Conservation (phyloP, 192 early-diverging fungal species). For the Entophlyctis luteolus region DNA sequence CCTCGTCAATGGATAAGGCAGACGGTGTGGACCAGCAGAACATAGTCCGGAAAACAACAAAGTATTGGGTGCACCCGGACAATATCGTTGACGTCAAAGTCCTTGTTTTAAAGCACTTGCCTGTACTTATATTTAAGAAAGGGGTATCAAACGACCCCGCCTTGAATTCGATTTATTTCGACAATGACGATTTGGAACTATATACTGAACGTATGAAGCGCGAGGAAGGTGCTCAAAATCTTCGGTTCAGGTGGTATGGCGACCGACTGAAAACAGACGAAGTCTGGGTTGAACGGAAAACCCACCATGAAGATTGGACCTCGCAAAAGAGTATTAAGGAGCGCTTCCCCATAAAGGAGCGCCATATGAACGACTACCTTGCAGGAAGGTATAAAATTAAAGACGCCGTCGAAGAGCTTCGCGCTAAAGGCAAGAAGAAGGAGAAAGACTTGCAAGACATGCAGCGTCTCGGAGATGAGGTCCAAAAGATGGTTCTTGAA, state of each 20-base stretch:
- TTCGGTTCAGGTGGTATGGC: constrained; percentile 90
- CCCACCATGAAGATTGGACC: constrained; percentile 88
- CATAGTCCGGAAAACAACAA: constrained; percentile 77
- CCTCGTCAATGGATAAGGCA: constrained; percentile 19
- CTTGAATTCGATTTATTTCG: constrained; percentile 84
- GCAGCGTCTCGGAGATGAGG: constrained; percentile 65
- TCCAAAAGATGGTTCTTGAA: constrained; percentile 64
- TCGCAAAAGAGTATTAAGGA: constrained; percentile 79
- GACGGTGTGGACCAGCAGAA: constrained; percentile 54
- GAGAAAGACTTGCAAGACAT: constrained; percentile 67
- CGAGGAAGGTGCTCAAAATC: constrained; percentile 75
- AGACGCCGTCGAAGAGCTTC: constrained; percentile 65
- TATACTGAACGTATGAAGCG: constrained; percentile 79
- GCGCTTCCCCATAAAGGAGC: constrained; percentile 85
- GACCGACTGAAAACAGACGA: constrained; percentile 69
- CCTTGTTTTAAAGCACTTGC: constrained; percentile 82
- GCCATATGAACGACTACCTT: constrained; percentile 77
- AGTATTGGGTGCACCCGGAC: constrained; percentile 88
- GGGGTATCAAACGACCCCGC: constrained; percentile 72
- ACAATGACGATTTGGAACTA: constrained; percentile 74
- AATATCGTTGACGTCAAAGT: constrained; percentile 90
- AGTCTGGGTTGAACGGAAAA: constrained; percentile 94
- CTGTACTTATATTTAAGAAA: constrained; percentile 82
- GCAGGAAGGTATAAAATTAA: constrained; percentile 67
- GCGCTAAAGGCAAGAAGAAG: constrained; percentile 49